These are phyloP conservation scores for Neospermospora avenae DNA, from an alignment of 2,329 filamentous ascomycete species.

Conservation along the genomic window DNA sequence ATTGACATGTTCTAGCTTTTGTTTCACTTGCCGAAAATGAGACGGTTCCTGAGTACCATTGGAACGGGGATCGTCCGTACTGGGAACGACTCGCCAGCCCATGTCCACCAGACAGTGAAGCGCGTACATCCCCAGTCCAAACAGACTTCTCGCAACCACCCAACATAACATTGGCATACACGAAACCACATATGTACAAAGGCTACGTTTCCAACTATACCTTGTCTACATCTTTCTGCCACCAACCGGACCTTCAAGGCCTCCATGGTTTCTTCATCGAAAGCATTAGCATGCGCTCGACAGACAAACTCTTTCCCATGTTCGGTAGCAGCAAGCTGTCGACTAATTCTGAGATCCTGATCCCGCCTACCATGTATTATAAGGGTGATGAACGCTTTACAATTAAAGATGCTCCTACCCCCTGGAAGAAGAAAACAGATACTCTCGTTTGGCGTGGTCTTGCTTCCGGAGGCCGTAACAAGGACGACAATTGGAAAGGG, in stretches of 20 bases:
- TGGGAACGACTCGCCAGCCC: slow-evolving; percentile 56
- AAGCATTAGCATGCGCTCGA: slow-evolving; percentile 47
- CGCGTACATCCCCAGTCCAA: slow-evolving; percentile 46
- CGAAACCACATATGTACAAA: slow-evolving; percentile 37
- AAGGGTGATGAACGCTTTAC: slow-evolving; percentile 55
- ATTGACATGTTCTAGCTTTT: not conserved
- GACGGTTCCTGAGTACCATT: slow-evolving; percentile 3
- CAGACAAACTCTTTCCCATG: slow-evolving; percentile 53
- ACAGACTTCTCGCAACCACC: slow-evolving; percentile 43
- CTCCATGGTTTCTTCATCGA: slow-evolving; percentile 52
- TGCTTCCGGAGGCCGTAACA: slow-evolving; percentile 54
- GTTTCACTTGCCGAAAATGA: not conserved
- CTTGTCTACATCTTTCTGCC: slow-evolving; percentile 45
- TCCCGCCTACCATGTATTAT: slow-evolving; percentile 62
- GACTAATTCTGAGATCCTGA: slow-evolving; percentile 60
- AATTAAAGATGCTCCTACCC: slow-evolving; percentile 50
- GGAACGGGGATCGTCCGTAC: slow-evolving; percentile 39
- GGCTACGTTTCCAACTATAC: slow-evolving; percentile 39
- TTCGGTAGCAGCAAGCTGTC: slow-evolving; percentile 60
- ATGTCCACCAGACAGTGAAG: slow-evolving; percentile 59
- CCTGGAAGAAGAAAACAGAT: slow-evolving; percentile 54
- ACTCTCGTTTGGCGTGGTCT: slow-evolving; percentile 61
- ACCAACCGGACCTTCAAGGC: slow-evolving; percentile 53
- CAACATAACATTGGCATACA: slow-evolving; percentile 46
- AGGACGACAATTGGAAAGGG: slow-evolving; percentile 47